Percentiles rank a stretch among this genome's conserved stretches.
Evolutionary conservation across 1,284 basidiomycete species (phyloP).

Genomic region (Neonothopanus nambi): DNA sequence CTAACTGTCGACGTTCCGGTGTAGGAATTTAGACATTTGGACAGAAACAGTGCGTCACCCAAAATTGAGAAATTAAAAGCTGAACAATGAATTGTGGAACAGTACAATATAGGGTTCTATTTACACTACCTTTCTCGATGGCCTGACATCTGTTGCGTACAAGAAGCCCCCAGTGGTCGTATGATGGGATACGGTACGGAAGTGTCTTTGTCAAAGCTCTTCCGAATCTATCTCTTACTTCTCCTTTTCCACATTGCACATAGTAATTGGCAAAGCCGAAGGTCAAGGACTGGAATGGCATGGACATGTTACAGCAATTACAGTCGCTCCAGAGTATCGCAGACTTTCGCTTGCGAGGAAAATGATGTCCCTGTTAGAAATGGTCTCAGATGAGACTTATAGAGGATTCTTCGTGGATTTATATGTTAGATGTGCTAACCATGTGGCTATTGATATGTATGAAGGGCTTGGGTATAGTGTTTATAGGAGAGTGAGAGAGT

Average conservation of each 20-base stretch:
- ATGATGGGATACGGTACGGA: slow-evolving; percentile 85
- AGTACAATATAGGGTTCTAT: slow-evolving; percentile 89
- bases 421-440: slow-evolving; percentile 84
- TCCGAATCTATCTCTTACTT: slow-evolving; percentile 5
- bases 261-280: slow-evolving; percentile 88
- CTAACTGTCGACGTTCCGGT: neutral
- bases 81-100: neutral
- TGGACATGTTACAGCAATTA: slow-evolving; percentile 89
- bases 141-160: slow-evolving; percentile 86
- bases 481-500: slow-evolving; percentile 81
- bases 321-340: slow-evolving; percentile 90
- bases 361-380: slow-evolving; percentile 83
- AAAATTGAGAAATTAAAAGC: no score
- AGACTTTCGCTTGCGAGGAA: slow-evolving; percentile 79
- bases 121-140: slow-evolving; percentile 84
- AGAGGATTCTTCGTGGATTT: slow-evolving; percentile 87
- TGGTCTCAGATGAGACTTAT: slow-evolving; percentile 76
- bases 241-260: slow-evolving; percentile 1
- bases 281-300: slow-evolving; percentile 76
- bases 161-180: slow-evolving; percentile 75
- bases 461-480: slow-evolving; percentile 87
- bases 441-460: slow-evolving; percentile 81
- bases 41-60: slow-evolving; percentile 88
- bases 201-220: slow-evolving; percentile 11
- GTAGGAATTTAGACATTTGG: slow-evolving; percentile 89